Base-by-base conservation (phyloP, 805 yeast species). In the Yamadazyma nakazawae region DNA sequence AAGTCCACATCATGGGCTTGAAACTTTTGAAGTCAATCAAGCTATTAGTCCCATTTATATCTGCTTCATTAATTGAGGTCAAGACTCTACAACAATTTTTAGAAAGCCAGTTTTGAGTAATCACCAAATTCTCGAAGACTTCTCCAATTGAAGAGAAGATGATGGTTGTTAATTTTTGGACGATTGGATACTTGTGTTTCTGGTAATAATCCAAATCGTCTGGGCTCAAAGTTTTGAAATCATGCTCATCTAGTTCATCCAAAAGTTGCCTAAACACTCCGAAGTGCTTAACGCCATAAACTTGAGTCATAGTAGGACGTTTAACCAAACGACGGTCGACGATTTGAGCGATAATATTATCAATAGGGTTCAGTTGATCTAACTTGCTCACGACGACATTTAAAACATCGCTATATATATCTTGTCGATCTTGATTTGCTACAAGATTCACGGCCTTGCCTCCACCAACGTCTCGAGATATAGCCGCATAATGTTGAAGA, bases 271-370 rank as follows among this genome's bases (percentile, higher is more conserved):
- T 41, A 1, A 58, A 48, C 1, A 71, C 76, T 0, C 77, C 77
- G 52, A 43, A 63, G 1, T 40, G 34, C 0, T 76, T 72, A 2
- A 72, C 76, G 0, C 77, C 76, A 50, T 72, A 72, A 0, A 72
- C 77, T 4, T 70, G 65, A 5, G 77, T 72, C 77, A 72, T 72
- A 5, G 71, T 68, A 1, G 76, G 71, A 42, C 69, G 68, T 51
- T 72, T 72, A 35, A 72, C 57, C 18, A 71, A 50, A 40, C 65
- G 68, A 8, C 77, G 52, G 7, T 54, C 46, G 10, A 70, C 47
- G 9, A 67, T 19, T 1, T 50, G 46, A 10, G 32, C n/a, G 3
- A 49, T 18, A 0, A 62, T 57, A 28, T 42, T 12, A 0, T 64
- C 65, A 18, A 50, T 9, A 5, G 44, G 49, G 19, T 49, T n/a